phyloP scores from a whole-genome alignment of 164 flowering plant species.

The Litsea cubeba region DNA sequence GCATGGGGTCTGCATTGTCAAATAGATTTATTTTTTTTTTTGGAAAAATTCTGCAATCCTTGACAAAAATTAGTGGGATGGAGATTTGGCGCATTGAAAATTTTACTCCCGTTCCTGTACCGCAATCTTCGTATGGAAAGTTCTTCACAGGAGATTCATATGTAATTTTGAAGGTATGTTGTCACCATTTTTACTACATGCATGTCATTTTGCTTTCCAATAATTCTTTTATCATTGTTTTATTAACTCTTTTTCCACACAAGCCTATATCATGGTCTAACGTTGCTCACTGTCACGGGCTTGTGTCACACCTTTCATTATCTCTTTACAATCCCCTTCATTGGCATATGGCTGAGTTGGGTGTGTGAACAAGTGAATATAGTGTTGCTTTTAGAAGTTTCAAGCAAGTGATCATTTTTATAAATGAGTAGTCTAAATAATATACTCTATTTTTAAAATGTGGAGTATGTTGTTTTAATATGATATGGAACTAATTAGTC shows the following conservation, averaged over 20 bases:
- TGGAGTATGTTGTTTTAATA: too few relatives aligned
- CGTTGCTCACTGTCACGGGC: too few relatives aligned
- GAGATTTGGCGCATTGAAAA: slow-evolving; percentile 99
- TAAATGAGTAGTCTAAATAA: too few relatives aligned
- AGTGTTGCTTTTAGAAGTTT: too few relatives aligned
- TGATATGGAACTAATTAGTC: too few relatives aligned
- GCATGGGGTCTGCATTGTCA: too few relatives aligned
- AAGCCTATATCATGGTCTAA: too few relatives aligned
- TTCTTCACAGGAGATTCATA: slow-evolving; percentile 96
- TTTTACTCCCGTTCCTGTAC: slow-evolving; percentile 65
- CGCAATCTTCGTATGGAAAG: slow-evolving; percentile 71
- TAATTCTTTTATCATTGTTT: neutral
- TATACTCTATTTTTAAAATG: too few relatives aligned
- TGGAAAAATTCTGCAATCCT: slow-evolving; percentile 24
- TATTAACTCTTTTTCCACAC: too few relatives aligned
- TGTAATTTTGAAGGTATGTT: slow-evolving; percentile 68
- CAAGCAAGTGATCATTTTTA: too few relatives aligned
- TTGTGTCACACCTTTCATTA: neutral
- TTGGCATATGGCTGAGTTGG: neutral
- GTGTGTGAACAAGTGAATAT: neutral
- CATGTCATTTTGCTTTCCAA: neutral
- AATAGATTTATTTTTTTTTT: too few relatives aligned
- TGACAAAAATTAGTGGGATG: slow-evolving; percentile 69
- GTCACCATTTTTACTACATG: neutral
- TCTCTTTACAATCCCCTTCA: neutral